Percentiles rank a stretch among this genome's conserved stretches.
These are phyloP conservation scores for Ramalina intermedia DNA, from an alignment of 495 filamentous ascomycete genomes.

Conservation along the genomic window DNA sequence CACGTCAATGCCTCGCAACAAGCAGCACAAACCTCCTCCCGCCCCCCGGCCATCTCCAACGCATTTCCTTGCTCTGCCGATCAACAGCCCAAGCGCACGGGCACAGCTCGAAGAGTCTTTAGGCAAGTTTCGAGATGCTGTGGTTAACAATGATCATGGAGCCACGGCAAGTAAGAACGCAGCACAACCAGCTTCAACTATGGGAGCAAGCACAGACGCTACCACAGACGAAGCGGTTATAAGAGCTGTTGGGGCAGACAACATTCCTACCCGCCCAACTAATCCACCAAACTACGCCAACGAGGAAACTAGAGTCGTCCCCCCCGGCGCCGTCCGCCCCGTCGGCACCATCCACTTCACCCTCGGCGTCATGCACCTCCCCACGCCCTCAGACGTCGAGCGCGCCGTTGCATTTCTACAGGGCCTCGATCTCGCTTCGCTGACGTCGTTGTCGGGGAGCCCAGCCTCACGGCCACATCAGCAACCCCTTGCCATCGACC, in stretches of 20 bases:
- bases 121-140: constrained; percentile 34
- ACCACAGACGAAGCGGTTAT: too few relatives aligned
- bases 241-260: too few relatives aligned
- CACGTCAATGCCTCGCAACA: too few relatives aligned
- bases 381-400: constrained; percentile 37
- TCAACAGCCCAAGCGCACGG: constrained; percentile 47
- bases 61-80: constrained; percentile 78
- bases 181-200: too few relatives aligned
- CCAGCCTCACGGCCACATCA: background rate
- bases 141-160: background rate
- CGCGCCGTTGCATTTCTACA: constrained; percentile 42
- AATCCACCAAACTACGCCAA: too few relatives aligned
- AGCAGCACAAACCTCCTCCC: too few relatives aligned
- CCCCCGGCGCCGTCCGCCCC: constrained; percentile 55
- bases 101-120: constrained; percentile 49
- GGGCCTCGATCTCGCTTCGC: constrained; percentile 30
- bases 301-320: constrained; percentile 14
- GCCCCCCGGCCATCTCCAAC: constrained; percentile 26
- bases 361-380: constrained; percentile 72
- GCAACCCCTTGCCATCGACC: constrained; percentile 6
- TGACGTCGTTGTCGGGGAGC: background rate
- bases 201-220: too few relatives aligned
- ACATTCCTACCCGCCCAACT: too few relatives aligned
- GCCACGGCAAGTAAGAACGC: too few relatives aligned
- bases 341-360: constrained; percentile 75